A percentile compares a stretch with the other conserved stretches of the same genome.
These are phyloP conservation scores for Parathielavia hyrcaniae DNA, from an alignment of 495 filamentous ascomycete genomes.

Conservation along the genomic window DNA sequence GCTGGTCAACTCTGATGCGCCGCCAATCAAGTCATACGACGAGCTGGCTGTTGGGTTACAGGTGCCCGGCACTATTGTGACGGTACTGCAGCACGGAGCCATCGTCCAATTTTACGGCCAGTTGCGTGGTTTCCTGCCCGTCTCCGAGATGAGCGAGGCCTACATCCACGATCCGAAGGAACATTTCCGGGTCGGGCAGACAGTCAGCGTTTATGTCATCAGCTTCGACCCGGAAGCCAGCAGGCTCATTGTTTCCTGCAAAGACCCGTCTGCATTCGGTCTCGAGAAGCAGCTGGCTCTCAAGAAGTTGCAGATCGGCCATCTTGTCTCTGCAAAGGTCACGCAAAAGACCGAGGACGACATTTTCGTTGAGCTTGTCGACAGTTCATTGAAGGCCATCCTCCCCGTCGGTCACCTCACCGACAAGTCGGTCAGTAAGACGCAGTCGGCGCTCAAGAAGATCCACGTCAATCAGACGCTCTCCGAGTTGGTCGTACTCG, in stretches of 20 bases:
- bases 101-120: conserved; percentile 88
- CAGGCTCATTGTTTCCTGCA: conserved; percentile 85
- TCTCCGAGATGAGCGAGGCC: conserved; percentile 95
- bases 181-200: conserved; percentile 85
- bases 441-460: conserved; percentile 63
- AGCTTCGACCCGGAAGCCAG: conserved; percentile 64
- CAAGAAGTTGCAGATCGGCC: conserved; percentile 60
- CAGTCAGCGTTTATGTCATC: conserved; percentile 77
- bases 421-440: conserved; percentile 73
- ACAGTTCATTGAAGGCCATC: conserved; percentile 63
- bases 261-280: conserved; percentile 71
- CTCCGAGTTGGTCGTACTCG: conserved; percentile 73
- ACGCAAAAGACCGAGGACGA: conserved; percentile 79
- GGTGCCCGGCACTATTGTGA: conserved; percentile 78
- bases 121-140: conserved; percentile 76
- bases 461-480: conserved; percentile 75
- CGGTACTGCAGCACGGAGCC: conserved; percentile 67
- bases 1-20: conserved; percentile 76
- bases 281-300: conserved; percentile 69
- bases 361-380: conserved; percentile 67
- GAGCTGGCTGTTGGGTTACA: conserved; percentile 62
- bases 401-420: conserved; percentile 71
- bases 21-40: conserved; percentile 68
- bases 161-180: conserved; percentile 82
- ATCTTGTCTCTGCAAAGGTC: conserved; percentile 68